A percentile compares a stretch with the other conserved stretches of the same genome.
Evolutionary conservation across 257 asterid genomes (phyloP).

Genomic region (Striga asiatica): DNA sequence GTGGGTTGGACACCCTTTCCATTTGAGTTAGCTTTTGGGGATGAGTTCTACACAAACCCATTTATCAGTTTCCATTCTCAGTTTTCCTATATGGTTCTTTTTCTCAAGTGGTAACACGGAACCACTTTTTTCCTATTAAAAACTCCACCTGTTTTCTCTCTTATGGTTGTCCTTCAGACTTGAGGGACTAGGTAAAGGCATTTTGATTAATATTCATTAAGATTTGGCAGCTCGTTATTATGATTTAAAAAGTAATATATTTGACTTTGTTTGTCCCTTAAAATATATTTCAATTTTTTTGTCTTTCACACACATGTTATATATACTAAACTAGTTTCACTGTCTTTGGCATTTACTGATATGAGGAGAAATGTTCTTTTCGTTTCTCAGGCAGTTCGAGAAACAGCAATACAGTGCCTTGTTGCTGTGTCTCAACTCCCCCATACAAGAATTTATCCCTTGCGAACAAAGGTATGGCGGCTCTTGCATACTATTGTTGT

Average conservation of each 20-base stretch:
- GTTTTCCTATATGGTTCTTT: neutral
- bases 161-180: neutral
- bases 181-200: neutral
- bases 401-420: constrained; percentile 88
- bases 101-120: neutral
- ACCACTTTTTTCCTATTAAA: neutral
- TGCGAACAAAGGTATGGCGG: constrained; percentile 48
- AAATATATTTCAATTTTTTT: neutral
- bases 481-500: constrained; percentile 5
- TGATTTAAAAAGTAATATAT: neutral
- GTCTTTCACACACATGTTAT: neutral
- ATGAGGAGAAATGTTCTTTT: constrained; percentile 4
- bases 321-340: neutral
- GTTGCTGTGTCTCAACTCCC: constrained; percentile 68
- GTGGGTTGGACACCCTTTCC: no score
- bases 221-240: neutral
- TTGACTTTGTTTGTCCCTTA: neutral
- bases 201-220: neutral
- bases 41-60: no score
- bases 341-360: constrained; percentile 6
- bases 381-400: constrained; percentile 61
- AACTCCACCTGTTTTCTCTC: no score
- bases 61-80: no score
- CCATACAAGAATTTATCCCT: constrained; percentile 65
- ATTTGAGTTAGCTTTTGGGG: no score